A percentile compares a stretch with the other conserved stretches of the same genome.
phyloP scores from a whole-genome alignment of 2,329 filamentous ascomycete genomes.

The Didymella arachidicola region DNA sequence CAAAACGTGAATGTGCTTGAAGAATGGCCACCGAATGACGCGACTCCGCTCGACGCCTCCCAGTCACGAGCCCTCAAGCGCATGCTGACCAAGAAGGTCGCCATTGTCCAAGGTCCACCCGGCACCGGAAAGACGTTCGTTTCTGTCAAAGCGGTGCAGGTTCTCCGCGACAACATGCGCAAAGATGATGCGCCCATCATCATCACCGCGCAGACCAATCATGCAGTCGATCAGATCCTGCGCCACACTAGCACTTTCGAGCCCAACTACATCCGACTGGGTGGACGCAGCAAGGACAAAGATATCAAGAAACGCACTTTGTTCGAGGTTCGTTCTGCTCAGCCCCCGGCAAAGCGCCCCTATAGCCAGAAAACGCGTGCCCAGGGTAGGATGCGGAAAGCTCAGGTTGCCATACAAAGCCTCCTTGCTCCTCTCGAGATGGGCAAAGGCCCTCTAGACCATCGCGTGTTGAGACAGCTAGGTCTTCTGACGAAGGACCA shows the following conservation, averaged over 20 bases:
- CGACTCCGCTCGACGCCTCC: conserved; percentile 69
- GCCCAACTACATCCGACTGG: conserved; percentile 69
- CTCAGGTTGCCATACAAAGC: conserved; percentile 32
- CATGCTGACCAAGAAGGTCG: conserved; percentile 75
- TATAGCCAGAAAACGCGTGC: conserved; percentile 54
- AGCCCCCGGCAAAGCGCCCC: conserved; percentile 30
- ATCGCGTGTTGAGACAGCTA: conserved; percentile 59
- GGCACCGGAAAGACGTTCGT: conserved; percentile 83
- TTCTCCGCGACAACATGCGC: conserved; percentile 67
- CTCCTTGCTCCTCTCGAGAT: conserved; percentile 39
- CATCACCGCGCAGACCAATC: conserved; percentile 86
- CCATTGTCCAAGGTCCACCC: conserved; percentile 85
- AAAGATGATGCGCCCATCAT: conserved; percentile 72
- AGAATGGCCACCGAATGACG: conserved; percentile 60
- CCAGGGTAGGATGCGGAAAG: conserved; percentile 52
- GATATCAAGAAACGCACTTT: conserved; percentile 71
- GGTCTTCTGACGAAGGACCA: conserved; percentile 70
- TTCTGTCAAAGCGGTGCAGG: conserved; percentile 73
- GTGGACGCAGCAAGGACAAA: conserved; percentile 72
- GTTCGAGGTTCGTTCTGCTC: conserved; percentile 63
- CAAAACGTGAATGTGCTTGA: conserved; percentile 63
- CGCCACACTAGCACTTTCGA: conserved; percentile 69
- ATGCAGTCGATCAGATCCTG: conserved; percentile 85
- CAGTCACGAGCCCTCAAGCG: conserved; percentile 73
- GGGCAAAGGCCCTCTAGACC: conserved; percentile 31